phyloP scores from a whole-genome alignment of 768 basidiomycete genomes.

The Russula brevipes region DNA sequence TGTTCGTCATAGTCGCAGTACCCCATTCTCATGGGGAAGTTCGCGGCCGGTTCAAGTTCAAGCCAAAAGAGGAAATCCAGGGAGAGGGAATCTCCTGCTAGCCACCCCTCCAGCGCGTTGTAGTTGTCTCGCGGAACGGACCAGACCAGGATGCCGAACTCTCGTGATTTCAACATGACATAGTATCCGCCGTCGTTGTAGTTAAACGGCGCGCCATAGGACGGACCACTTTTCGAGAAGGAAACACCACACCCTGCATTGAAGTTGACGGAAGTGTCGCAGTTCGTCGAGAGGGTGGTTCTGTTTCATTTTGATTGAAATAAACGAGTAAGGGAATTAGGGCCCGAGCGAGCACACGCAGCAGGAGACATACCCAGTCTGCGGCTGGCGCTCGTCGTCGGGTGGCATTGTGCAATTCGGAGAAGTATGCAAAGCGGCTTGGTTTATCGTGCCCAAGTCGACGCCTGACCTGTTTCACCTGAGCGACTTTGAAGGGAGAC shows the following conservation, averaged over 20 bases:
- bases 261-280: conserved; percentile 43
- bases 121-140: conserved; percentile 50
- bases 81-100: too few species aligned
- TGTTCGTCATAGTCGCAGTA: conserved; percentile 49
- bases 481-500: neutral
- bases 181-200: conserved; percentile 54
- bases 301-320: conserved; percentile 28
- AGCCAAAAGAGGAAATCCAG: conserved; percentile 35
- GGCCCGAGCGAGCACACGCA: neutral
- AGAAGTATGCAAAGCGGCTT: conserved; percentile 51
- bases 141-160: conserved; percentile 51
- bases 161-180: conserved; percentile 41
- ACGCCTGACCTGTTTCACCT: conserved; percentile 37
- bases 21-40: conserved; percentile 39
- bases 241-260: conserved; percentile 61
- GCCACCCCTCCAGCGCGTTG: conserved; percentile 35
- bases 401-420: conserved; percentile 44
- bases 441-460: conserved; percentile 42
- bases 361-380: conserved; percentile 41
- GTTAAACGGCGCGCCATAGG: conserved; percentile 50
- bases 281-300: conserved; percentile 39
- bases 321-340: neutral
- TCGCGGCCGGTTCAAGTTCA: conserved; percentile 38
- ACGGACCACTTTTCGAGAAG: conserved; percentile 34
- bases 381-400: conserved; percentile 26